Evolutionary conservation across 2,329 filamentous ascomycete species (phyloP), one percentile per base, ranked within the genome.

Genomic region (Helotiales sp.): DNA sequence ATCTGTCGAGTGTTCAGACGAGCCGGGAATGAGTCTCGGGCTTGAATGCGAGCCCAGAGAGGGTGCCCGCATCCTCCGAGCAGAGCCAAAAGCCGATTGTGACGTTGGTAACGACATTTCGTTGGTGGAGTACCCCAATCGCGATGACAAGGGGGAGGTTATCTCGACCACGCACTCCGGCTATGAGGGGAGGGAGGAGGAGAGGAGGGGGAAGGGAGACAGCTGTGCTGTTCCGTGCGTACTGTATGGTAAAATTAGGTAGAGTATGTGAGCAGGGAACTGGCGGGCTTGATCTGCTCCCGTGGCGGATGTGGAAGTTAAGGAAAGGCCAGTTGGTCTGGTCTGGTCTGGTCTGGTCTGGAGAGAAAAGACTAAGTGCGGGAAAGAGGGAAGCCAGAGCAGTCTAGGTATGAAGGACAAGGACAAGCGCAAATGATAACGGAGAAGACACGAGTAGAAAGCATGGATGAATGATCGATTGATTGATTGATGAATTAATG

Each of bases 1-100:
- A 61, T 74, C 73, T 20, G 65, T 54, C 15, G 69, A 67, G 32
- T 10, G n/a, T 37, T 67, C 69, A 11, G 69, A 64, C 13, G 69
- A 68, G 40, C 69, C 67, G 47, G 75, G 73, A 37, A 76, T 76
- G 1, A 69, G 49, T 28, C 69, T 65, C n/a, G 75, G 73, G 69
- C 71, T 74, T 2, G 75, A 73, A 64, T 70, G 69, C 17, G 75
- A 75, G 40, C 67, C 66, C 3, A 68, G 58, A 20, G 74, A 76
- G 37, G 66, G 64, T 22, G 71, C 68, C 61, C 71, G 68, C 20
- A 63, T 37, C 64, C 64, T 65, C 61, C 73, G 69, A 47, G 49
- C 13, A 22, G 75, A 66, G 5, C 66, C 67, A 30, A 68, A 67
- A 15, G 43, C 68, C 20, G 54, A 57, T 32, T 57, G 54, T 43